These are phyloP conservation scores for Pyronema domesticum DNA, from an alignment of 495 filamentous ascomycete species.

Conservation along the genomic window DNA sequence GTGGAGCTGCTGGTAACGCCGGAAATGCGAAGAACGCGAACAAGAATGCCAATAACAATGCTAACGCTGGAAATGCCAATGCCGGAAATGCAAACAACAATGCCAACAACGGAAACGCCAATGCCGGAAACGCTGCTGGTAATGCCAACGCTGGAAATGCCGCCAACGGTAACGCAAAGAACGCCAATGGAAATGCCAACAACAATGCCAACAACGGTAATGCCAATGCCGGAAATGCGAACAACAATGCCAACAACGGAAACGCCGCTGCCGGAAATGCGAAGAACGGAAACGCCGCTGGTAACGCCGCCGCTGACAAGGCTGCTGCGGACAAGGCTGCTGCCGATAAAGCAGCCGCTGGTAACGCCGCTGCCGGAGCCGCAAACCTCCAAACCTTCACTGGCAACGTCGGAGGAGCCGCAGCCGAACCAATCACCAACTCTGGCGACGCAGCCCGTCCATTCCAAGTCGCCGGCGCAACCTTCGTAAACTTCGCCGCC, in stretches of 20 bases:
- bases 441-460: constrained; percentile 12
- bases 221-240: too few relatives aligned
- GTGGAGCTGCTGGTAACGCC: neutral
- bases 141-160: neutral
- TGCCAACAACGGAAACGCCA: neutral
- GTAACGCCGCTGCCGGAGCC: neutral
- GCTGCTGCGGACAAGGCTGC: neutral
- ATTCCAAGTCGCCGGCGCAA: constrained; percentile 9
- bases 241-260: neutral
- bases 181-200: neutral
- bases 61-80: too few relatives aligned
- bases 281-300: neutral
- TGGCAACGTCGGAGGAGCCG: constrained; percentile 8
- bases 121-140: neutral
- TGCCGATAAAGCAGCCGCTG: neutral
- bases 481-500: constrained; percentile 15
- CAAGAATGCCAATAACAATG: too few relatives aligned
- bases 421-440: constrained; percentile 9
- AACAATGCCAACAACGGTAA: neutral
- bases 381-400: constrained; percentile 14
- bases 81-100: too few relatives aligned
- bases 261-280: neutral
- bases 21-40: neutral
- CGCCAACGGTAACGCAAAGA: neutral
- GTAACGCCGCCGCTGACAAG: neutral